Base-by-base conservation (phyloP, 164 flowering plant species). In the Dillenia suffruticosa region DNA sequence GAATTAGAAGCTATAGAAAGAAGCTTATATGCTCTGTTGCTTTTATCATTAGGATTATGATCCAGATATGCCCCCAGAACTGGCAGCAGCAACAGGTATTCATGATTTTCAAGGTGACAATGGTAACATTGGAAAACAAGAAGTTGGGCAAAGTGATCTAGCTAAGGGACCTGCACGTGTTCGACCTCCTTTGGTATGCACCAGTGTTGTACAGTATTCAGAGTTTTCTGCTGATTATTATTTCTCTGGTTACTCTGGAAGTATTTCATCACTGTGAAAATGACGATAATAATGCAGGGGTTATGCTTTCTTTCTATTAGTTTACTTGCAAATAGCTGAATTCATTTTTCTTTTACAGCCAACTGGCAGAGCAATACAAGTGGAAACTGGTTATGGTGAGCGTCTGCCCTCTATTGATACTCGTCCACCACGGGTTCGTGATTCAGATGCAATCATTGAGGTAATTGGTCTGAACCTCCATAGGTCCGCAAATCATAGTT, bases 11-110 rank as follows among this genome's bases (percentile, higher is more conserved):
- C 52, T n/a, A 16, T 51, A 46, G 10, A 32, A 14, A 26, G 45
- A 54, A 43, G 15, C 16, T 44, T 52, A 52, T 52, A 22, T 44
- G 46, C 19, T 13, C 16, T 40, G 46, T 15, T 54, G 57, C 40
- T 14, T 65, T 64, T 47, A 59, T 61, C 70, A 68, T 72, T 68
- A 95, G 99, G 96, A 87, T 49, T 95, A 83, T 76, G 99, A 95
- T 79, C 99, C 98, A 47, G 99, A 95, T 75, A 64, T 95, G 69
- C 99, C 99, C 40, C 99, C 97, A 49, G 99, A 95, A 78, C 83
- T 95, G 65, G 97, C 96, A 58, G 97, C 96, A 60, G 97, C 98
- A 46, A 74, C 94, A 22, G 96, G 89, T 49, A 67, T 72, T 67
- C 89, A 85, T 63, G 96, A 84, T 71, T 70, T 65, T 74, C 58